phyloP scores from a whole-genome alignment of 2,329 filamentous ascomycete genomes.

The Atkinsonella hypoxylon region DNA sequence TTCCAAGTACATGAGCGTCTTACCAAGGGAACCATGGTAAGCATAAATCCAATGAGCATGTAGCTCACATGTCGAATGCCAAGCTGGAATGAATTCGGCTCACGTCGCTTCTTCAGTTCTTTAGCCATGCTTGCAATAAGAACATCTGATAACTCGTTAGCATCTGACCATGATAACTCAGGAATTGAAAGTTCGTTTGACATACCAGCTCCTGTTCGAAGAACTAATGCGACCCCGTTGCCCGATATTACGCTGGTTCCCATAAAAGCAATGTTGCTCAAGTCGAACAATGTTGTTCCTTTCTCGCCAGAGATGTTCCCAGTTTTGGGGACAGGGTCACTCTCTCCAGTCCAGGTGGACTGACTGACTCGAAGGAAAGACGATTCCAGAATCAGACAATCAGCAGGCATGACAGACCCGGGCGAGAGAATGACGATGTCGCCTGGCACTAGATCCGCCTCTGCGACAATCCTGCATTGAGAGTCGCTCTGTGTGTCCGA shows the following conservation, averaged over 20 bases:
- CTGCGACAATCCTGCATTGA: conserved; percentile 4
- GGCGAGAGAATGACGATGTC: conserved; percentile 14
- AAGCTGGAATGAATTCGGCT: conserved; percentile 16
- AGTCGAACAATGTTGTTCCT: conserved; percentile 13
- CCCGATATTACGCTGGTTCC: conserved; percentile 18
- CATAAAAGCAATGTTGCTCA: conserved; percentile 16
- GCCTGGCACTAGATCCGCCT: conserved; percentile 14
- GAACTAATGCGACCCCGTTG: conserved; percentile 14
- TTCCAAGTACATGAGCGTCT: conserved; percentile 1
- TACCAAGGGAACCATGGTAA: conserved; percentile 18
- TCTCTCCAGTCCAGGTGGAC: conserved; percentile 20
- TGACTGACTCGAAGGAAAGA: conserved; percentile 17
- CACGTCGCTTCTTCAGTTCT: conserved; percentile 13
- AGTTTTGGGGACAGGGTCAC: conserved; percentile 14
- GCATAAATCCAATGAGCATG: conserved; percentile 19
- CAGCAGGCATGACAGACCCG: conserved; percentile 16
- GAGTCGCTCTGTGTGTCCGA: not conserved
- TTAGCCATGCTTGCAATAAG: conserved; percentile 17
- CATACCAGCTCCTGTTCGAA: conserved; percentile 13
- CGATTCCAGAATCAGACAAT: conserved; percentile 16
- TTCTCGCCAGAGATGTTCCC: conserved; percentile 10
- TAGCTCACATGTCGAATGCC: conserved; percentile 18
- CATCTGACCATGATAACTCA: not conserved
- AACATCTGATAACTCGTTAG: conserved; percentile 9
- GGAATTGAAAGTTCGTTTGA: not conserved